Evolutionary conservation across 257 asterid genomes (phyloP), one percentile per base, ranked within the genome.

Genomic region (Solanum dulcamara): DNA sequence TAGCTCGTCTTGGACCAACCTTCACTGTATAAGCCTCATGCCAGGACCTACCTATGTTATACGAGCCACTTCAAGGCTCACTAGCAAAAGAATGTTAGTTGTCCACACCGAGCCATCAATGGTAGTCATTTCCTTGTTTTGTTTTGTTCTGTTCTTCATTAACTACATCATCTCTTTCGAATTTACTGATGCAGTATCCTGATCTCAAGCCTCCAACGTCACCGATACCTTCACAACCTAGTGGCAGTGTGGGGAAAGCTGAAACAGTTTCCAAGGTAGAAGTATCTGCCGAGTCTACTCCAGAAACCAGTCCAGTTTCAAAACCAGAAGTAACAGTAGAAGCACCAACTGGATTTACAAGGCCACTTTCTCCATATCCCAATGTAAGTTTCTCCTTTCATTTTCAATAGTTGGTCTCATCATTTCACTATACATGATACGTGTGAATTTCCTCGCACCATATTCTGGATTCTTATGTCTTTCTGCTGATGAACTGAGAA

Each of bases 161-260:
- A 40, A 40, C 46, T 15, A 8, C 13, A 30, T 62, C 81, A n/a
- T 42, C 24, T 75, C 81, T 24, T 74, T 74, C 24, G 32, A 75
- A 75, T 15, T 28, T 44, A 40, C 26, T 75, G 10, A 84, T 89
- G 89, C 97, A 96, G 99, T 96, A 95, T 89, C 97, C 99, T 50
- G 99, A 96, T 87, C 91, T 84, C 88, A 96, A 92, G 93, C 99
- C 99, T 62, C 99, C 99, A 18, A 64, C 97, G 3, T 96, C 98
- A 4, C 99, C 97, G 7, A 94, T 92, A 72, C 98, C 99, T 67
- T 93, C 97, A 82, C 92, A 88, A 87, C 98, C 98, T 44, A 75
- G 26, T 75, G 60, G 77, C 74, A 22, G 88, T 17, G 88, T 48
- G 74, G 85, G 40, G 87, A 86, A 71, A 90, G 22, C 89, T 32